phyloP scores from a whole-genome alignment of 495 filamentous ascomycete species.

The Alectoria sarmentosa region DNA sequence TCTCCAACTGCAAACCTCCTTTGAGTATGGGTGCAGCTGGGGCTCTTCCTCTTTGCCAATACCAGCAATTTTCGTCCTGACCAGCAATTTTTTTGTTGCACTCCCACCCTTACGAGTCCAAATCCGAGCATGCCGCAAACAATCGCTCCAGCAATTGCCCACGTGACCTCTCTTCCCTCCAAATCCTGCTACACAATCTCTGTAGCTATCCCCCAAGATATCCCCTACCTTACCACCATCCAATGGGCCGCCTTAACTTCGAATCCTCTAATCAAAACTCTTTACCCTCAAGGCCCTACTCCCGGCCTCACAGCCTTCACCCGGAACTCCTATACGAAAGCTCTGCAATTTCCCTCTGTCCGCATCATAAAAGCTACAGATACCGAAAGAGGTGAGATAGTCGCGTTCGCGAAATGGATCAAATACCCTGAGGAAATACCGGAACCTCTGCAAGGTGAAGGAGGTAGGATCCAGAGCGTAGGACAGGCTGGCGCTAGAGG shows the following conservation, averaged over 20 bases:
- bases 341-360: conserved; percentile 19
- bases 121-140: neutral
- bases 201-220: conserved; percentile 12
- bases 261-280: conserved; percentile 21
- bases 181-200: conserved; percentile 9
- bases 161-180: neutral
- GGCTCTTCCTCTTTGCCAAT: neutral
- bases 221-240: conserved; percentile 21
- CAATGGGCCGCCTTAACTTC: conserved; percentile 23
- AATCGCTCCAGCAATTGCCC: conserved; percentile 2
- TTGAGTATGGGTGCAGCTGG: neutral
- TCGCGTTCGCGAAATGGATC: conserved; percentile 28
- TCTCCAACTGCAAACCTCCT: neutral
- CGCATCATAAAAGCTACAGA: conserved; percentile 22
- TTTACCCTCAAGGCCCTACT: conserved; percentile 22
- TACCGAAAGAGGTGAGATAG: conserved; percentile 24
- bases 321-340: conserved; percentile 17
- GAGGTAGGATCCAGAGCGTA: conserved; percentile 8
- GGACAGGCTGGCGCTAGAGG: conserved; percentile 5
- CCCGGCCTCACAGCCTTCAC: conserved; percentile 19
- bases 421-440: conserved; percentile 20
- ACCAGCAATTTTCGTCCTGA: neutral
- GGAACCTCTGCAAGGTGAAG: conserved; percentile 3
- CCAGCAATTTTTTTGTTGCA: neutral
- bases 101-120: neutral